Evolutionary conservation across 345 rosid genomes (phyloP), one percentile per base, ranked within the genome.

Genomic region (Eucalyptus regnans): DNA sequence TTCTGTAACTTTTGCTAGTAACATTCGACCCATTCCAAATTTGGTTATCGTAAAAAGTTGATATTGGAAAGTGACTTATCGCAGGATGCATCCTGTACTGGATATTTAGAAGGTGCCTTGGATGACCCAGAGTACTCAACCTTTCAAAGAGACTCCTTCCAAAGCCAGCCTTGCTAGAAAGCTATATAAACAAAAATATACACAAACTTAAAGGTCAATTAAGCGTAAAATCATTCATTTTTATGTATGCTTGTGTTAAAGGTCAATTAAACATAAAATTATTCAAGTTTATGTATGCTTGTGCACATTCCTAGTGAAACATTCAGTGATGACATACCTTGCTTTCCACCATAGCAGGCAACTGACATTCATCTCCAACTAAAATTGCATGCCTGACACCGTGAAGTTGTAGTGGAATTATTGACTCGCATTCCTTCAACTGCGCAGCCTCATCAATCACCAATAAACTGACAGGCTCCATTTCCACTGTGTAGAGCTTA

Each of bases 341-440:
- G 87, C 89, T 88, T 1, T 88, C 62, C 27, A 88, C 89, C 37
- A 83, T 83, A 44, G 89, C 44, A 29, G 87, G 87, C 41, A 88
- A 44, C 79, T 88, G 89, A 14, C 41, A 22, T 46, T 88, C 89
- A 84, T 88, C 89, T 1, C 89, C 89, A 25, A 88, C 68, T 46
- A 88, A 86, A 84, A 88, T 33, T 18, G 89, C 89, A 18, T 88
- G 89, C 52, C 48, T 83, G 3, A 83, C 33, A 33, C 87, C 58
- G 6, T 2, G 51, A 58, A 88, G 87, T 48, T 88, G 81, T 12
- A 88, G 79, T 0, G 89, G 89, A 29, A 88, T 88, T 37, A 80
- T 10, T n/a, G 86, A 88, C 68, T 88, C 89, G 5, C 89, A 88
- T 88, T 88, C 89, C 33, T 84, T 88, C 62, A 88, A n/a, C 87